These are phyloP conservation scores for Tetraselmis chui DNA, from an alignment of 139 green algal species.

Conservation along the genomic window DNA sequence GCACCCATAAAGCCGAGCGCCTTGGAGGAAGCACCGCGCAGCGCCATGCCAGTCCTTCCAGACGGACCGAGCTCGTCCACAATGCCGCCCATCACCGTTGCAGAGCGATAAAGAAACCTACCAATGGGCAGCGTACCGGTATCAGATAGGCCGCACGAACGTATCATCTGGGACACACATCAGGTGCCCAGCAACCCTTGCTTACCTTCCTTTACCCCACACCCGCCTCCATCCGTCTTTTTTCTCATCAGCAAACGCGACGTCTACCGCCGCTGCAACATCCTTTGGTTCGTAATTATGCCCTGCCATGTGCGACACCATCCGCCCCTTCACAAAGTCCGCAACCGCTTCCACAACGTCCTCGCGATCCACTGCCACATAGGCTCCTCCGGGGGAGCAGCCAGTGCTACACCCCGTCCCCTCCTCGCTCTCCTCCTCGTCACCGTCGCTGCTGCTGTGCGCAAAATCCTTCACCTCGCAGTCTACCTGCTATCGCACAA, in stretches of 20 bases:
- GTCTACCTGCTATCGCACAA: background rate
- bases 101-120: background rate
- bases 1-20: background rate
- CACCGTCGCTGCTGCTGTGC: background rate
- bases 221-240: background rate
- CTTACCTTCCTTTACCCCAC: background rate
- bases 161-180: background rate
- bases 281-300: background rate
- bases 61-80: background rate
- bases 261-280: background rate
- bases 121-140: no score
- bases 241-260: background rate
- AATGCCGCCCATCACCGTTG: background rate
- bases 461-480: background rate
- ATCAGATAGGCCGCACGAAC: background rate
- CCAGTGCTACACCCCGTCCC: background rate
- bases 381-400: background rate
- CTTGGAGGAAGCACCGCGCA: background rate
- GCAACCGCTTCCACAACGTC: background rate
- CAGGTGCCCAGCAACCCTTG: background rate
- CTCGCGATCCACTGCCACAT: background rate
- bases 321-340: background rate
- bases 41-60: background rate
- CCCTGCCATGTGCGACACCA: background rate
- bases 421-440: background rate